phyloP scores from a whole-genome alignment of 495 filamentous ascomycete genomes.

The Podospora bellae-mahoneyi region DNA sequence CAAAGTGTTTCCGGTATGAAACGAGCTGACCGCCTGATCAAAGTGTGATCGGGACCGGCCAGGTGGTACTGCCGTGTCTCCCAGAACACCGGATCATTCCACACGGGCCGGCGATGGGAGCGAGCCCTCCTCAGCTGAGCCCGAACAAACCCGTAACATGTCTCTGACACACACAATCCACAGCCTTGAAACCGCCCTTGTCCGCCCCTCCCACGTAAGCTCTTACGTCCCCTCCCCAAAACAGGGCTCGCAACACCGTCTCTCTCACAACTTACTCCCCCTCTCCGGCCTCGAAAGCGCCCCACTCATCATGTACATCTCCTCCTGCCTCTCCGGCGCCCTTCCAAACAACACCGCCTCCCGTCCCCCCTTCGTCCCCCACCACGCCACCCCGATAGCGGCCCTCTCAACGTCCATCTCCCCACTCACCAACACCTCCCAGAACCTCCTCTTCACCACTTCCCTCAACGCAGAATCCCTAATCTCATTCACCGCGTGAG shows the following conservation, averaged over 20 bases:
- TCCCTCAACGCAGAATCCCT: constrained; percentile 59
- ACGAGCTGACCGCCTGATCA: not conserved
- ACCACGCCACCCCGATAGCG: constrained; percentile 82
- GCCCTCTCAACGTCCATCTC: constrained; percentile 92
- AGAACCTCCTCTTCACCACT: constrained; percentile 70
- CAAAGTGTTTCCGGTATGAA: not conserved
- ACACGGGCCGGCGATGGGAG: not conserved
- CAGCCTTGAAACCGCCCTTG: not conserved
- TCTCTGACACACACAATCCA: not conserved
- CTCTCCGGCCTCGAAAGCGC: constrained; percentile 4
- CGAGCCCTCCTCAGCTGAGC: not conserved
- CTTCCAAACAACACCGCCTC: constrained; percentile 35
- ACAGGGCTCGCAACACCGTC: not conserved
- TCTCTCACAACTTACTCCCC: constrained; percentile 17
- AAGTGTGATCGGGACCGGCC: constrained; percentile 1
- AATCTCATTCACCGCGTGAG: constrained; percentile 62
- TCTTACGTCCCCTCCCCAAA: not conserved
- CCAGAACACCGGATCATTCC: not conserved
- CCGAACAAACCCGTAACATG: not conserved
- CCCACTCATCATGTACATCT: constrained; percentile 35
- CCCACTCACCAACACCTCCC: constrained; percentile 76
- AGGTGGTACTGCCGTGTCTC: not conserved
- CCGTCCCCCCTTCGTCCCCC: constrained; percentile 53
- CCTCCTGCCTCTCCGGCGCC: constrained; percentile 2
- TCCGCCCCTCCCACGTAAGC: not conserved